Conservation (phyloP, 2,329 filamentous ascomycete genomes). For the Tolypocladium tropicale region DNA sequence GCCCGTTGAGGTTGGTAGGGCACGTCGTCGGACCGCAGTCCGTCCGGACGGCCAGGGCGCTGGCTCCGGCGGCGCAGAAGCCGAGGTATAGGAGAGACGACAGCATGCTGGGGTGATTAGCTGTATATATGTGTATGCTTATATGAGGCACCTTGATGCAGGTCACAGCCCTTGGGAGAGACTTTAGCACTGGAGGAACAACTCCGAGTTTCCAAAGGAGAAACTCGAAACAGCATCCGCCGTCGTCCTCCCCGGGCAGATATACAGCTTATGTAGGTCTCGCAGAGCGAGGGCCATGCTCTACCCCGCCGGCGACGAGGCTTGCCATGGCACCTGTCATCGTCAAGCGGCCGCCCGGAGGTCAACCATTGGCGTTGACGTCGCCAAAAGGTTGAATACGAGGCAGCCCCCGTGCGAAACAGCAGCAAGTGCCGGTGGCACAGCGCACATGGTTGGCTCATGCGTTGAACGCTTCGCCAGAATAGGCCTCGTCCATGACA, state of each 20-base stretch:
- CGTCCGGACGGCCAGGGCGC: constrained; percentile 7
- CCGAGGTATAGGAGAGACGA: neutral
- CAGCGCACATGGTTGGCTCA: neutral
- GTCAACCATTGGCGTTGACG: neutral
- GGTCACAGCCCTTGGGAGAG: neutral
- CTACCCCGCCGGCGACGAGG: neutral
- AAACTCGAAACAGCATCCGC: neutral
- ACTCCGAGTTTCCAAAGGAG: too few species aligned
- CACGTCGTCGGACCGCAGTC: constrained; percentile 19
- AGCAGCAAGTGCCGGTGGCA: neutral
- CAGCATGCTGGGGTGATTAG: neutral
- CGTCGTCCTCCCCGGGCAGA: neutral
- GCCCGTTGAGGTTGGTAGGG: constrained; percentile 31
- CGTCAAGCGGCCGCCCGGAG: neutral
- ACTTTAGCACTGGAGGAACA: neutral
- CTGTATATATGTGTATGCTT: too few species aligned
- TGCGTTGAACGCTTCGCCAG: neutral
- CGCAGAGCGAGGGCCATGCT: neutral
- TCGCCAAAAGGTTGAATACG: neutral
- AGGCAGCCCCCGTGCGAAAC: neutral
- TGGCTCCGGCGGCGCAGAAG: constrained; percentile 6
- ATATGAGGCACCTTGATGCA: neutral
- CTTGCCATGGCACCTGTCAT: neutral
- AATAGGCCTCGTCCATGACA: neutral
- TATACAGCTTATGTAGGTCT: neutral